A percentile compares a stretch with the other conserved stretches of the same genome.
Conservation (phyloP, 345 rosid genomes). For the Brassica nigra region DNA sequence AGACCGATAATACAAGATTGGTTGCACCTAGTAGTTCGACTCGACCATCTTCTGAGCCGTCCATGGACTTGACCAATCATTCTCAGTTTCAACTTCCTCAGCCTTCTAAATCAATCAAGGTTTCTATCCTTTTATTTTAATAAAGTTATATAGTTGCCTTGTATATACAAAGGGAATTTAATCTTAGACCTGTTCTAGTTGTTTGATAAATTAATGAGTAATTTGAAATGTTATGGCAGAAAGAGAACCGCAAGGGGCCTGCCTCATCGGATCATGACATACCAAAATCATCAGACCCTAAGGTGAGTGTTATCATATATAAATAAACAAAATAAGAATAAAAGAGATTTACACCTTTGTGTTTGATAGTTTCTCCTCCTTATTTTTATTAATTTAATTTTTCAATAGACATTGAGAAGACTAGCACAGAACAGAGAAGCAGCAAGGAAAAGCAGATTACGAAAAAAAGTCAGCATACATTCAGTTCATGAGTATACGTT, state of each 20-base stretch:
- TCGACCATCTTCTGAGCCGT: constrained; percentile 56
- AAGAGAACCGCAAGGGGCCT: constrained; percentile 56
- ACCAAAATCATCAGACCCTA: constrained; percentile 66
- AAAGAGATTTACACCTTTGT: not conserved
- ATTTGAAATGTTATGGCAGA: constrained; percentile 43
- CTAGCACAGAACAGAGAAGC: constrained; percentile 99
- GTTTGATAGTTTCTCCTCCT: not conserved
- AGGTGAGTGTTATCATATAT: constrained; percentile 41
- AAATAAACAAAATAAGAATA: not conserved
- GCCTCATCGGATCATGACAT: constrained; percentile 60
- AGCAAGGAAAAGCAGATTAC: constrained; percentile 93
- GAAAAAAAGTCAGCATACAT: constrained; percentile 67
- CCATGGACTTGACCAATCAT: constrained; percentile 58
- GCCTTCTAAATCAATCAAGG: constrained; percentile 57
- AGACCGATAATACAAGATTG: constrained; percentile 41
- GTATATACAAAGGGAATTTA: constrained; percentile 18
- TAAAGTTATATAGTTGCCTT: not conserved
- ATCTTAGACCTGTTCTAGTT: constrained; percentile 6
- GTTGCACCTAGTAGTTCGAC: constrained; percentile 52
- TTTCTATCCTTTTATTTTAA: constrained; percentile 20
- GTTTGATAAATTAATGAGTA: constrained; percentile 5
- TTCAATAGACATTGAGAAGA: constrained; percentile 75
- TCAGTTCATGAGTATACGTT: not conserved
- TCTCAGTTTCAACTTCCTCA: constrained; percentile 46
- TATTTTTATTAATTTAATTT: constrained; percentile 10